Evolutionary conservation across 2,329 filamentous ascomycete genomes (phyloP).

Genomic region (Pseudopyrenochaeta lycopersici): DNA sequence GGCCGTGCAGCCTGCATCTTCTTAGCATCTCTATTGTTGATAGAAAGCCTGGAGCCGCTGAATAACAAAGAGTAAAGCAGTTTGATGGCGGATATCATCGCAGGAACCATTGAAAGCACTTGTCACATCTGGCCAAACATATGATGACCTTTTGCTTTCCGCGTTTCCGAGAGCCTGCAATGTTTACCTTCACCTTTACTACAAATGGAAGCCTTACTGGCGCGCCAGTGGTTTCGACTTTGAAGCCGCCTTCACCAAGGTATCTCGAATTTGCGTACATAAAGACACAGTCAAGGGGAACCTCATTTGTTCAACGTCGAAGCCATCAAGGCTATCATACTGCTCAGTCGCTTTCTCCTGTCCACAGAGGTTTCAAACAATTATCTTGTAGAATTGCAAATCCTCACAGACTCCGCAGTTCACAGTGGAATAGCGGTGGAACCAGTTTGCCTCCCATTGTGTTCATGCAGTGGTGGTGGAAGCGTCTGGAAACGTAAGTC

Average conservation of each 20-base stretch:
- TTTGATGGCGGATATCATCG: neutral
- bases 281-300: neutral
- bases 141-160: neutral
- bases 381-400: neutral
- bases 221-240: neutral
- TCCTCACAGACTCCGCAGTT: neutral
- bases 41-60: slow-evolving; percentile 15
- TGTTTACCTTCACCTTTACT: slow-evolving; percentile 19
- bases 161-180: neutral
- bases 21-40: slow-evolving; percentile 11
- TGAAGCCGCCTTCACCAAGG: slow-evolving; percentile 19
- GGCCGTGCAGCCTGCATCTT: slow-evolving; percentile 16
- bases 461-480: neutral
- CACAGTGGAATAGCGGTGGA: slow-evolving; percentile 4
- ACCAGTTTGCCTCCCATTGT: neutral
- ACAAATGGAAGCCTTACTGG: neutral
- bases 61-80: slow-evolving; percentile 2
- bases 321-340: neutral
- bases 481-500: slow-evolving; percentile 3
- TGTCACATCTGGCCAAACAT: neutral
- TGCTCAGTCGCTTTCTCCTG: neutral
- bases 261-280: neutral
- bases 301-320: neutral
- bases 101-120: neutral
- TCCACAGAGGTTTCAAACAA: neutral